Conservation (phyloP, 345 rosid genomes). For the Barbarea vulgaris region DNA sequence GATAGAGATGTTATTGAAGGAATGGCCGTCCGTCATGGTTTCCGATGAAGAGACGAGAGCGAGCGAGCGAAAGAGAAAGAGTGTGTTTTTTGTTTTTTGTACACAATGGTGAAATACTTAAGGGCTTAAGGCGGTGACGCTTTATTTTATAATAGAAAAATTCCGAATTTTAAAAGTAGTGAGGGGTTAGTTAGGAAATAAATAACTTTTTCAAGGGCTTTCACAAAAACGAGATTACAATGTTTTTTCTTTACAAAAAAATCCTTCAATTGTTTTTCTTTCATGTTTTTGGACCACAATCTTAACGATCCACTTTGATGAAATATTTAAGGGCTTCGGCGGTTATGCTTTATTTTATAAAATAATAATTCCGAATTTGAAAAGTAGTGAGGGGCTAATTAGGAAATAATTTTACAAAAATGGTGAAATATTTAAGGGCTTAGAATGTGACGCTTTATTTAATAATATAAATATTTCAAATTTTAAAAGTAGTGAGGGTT, state of each 20-base stretch:
- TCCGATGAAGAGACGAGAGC: constrained; percentile 13
- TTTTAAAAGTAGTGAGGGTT: not conserved
- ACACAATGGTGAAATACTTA: not conserved
- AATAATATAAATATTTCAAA: not conserved
- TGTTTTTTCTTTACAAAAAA: not conserved
- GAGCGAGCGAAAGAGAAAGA: not conserved
- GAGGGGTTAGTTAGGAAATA: not conserved
- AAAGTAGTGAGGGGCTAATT: too few relatives aligned
- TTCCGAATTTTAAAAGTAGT: not conserved
- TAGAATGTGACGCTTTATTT: not conserved
- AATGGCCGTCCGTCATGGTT: constrained; percentile 75
- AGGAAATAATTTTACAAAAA: too few relatives aligned
- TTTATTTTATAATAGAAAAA: not conserved
- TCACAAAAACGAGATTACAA: not conserved
- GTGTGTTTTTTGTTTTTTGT: not conserved
- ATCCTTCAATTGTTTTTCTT: not conserved
- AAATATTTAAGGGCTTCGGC: too few relatives aligned
- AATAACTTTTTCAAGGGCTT: not conserved
- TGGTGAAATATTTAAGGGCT: not conserved
- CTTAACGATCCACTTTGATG: too few relatives aligned
- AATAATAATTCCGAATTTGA: too few relatives aligned
- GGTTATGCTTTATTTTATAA: too few relatives aligned
- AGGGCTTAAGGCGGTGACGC: not conserved
- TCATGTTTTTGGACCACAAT: too few relatives aligned
- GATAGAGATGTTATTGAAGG: constrained; percentile 77